phyloP scores from a whole-genome alignment of 306 rosid species.

The Boehmeria nivea region DNA sequence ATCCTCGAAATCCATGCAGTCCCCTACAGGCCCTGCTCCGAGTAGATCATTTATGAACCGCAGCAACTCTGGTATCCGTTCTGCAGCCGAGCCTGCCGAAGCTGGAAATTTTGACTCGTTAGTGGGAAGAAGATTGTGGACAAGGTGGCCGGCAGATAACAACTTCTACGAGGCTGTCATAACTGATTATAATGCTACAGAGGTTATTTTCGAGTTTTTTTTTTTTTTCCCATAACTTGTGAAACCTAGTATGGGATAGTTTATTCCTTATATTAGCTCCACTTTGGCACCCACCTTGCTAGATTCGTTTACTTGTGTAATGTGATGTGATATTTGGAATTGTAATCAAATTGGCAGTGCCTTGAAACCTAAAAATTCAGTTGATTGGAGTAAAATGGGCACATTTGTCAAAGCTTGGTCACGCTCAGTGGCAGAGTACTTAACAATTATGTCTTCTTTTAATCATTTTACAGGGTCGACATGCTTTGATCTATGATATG shows the following conservation, averaged over 20 bases:
- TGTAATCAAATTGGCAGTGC: not conserved
- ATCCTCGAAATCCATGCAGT: conserved; percentile 48
- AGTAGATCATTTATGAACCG: conserved; percentile 52
- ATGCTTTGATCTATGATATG: conserved; percentile 85
- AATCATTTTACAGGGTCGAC: conserved; percentile 59
- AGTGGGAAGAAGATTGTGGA: conserved; percentile 88
- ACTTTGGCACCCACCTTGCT: too few relatives aligned
- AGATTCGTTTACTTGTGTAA: too few relatives aligned
- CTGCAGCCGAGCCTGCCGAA: conserved; percentile 42
- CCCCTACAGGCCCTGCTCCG: conserved; percentile 42
- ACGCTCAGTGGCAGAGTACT: not conserved
- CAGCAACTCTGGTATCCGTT: conserved; percentile 50
- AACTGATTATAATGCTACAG: conserved; percentile 62
- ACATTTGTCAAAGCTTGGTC: not conserved
- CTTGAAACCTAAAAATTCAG: conserved; percentile 5
- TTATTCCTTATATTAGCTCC: too few relatives aligned
- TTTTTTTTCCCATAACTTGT: not conserved
- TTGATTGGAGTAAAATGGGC: conserved; percentile 14
- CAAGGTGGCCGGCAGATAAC: conserved; percentile 95
- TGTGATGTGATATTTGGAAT: too few relatives aligned
- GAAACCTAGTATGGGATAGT: too few relatives aligned
- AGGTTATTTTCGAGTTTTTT: conserved; percentile 38
- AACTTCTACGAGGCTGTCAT: conserved; percentile 87
- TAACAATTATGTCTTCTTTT: too few relatives aligned
- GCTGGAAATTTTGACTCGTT: conserved; percentile 46